These are phyloP conservation scores for Rhynchospora pubera DNA, from an alignment of 176 grass and related monocot species.

Conservation along the genomic window DNA sequence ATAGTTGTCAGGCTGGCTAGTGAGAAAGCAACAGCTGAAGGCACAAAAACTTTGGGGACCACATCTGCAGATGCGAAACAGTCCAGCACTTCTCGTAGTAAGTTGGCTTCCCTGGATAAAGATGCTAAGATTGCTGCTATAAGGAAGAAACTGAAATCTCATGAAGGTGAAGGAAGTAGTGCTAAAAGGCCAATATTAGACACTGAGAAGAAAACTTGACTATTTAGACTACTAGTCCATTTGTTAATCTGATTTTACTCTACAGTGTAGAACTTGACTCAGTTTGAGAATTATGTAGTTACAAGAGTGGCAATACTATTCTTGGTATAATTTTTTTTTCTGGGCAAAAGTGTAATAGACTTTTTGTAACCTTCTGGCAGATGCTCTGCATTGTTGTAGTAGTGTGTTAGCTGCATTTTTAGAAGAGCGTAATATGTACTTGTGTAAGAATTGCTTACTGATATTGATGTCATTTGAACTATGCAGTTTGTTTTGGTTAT, in stretches of 20 bases:
- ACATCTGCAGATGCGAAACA: conserved; percentile 32
- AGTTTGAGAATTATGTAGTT: neutral
- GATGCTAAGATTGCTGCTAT: conserved; percentile 80
- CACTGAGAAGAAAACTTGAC: neutral
- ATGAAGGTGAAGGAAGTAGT: conserved; percentile 52
- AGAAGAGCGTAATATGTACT: too few species aligned
- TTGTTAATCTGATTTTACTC: neutral
- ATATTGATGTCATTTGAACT: too few species aligned
- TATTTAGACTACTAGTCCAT: neutral
- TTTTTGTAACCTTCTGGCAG: too few species aligned
- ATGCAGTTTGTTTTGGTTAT: too few species aligned
- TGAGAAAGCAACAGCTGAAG: conserved; percentile 46
- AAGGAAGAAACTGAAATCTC: conserved; percentile 63
- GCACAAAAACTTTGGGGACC: neutral
- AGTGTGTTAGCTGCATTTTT: too few species aligned
- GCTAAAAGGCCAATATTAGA: conserved; percentile 59
- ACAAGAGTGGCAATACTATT: neutral
- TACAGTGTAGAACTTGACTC: neutral
- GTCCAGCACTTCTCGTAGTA: conserved; percentile 28
- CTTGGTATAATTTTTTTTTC: neutral
- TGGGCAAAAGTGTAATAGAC: neutral
- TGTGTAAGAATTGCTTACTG: too few species aligned
- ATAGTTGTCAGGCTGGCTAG: conserved; percentile 77
- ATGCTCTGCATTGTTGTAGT: too few species aligned
- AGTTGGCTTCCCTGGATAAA: conserved; percentile 36